Evolutionary conservation across 768 basidiomycete genomes (phyloP), one percentile per base, ranked within the genome.

Genomic region (Auricularia heimuer): DNA sequence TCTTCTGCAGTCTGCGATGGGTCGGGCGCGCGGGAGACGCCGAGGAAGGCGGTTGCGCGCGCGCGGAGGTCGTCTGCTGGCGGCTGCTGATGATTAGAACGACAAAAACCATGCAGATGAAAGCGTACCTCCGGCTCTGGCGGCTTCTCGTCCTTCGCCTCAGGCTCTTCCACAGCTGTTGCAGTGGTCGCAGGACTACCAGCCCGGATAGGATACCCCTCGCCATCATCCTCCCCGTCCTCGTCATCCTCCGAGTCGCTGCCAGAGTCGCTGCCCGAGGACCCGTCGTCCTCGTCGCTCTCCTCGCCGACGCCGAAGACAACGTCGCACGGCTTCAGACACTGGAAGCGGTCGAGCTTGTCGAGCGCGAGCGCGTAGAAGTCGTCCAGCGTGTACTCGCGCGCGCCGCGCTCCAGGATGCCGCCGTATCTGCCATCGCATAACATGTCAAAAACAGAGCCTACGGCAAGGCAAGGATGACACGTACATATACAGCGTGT

Each of bases 331-430:
- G 82, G 77, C 73, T 88, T 90, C 70, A 94, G 77, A 69, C 92
- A 93, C 1, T 79, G 73, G 70, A 83, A 95, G 10, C 81, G 76
- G 47, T 95, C 94, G 75, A 95, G 77, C 73, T 95, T 95, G 70
- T 94, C 92, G 21, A 97, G 79, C 65, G 86, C 83, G 11, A 97
- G 75, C 1, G 83, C 79, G 74, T 93, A 79, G 70, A 95, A 97
- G 70, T 96, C 94, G 71, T 94, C 92, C 4, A 97, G 78, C 0
- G 93, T 95, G 68, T 90, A 94, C 74, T 97, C 94, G 29, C 85
- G 82, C 12, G 88, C 80, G 0, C 91, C 89, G 16, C 84, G 81
- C 74, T 96, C 94, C 69, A 85, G 89, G 18, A 95, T 95, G 0
- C 94, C 93, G 10, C 94, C 92, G 70, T 95, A 95, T 64, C 91